Base-by-base conservation (phyloP, 2,329 filamentous ascomycete species). In the Xylariales sp. region DNA sequence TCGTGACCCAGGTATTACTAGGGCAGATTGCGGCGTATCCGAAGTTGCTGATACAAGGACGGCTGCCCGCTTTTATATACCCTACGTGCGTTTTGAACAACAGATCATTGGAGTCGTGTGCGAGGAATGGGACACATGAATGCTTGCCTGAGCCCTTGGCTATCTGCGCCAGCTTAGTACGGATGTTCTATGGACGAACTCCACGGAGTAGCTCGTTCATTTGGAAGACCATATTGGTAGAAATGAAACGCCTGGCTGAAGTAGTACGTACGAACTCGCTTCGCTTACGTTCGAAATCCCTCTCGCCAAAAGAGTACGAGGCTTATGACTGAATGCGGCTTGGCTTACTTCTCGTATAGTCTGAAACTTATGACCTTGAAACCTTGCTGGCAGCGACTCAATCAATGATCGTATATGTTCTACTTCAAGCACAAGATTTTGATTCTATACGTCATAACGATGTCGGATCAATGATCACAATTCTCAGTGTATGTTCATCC, bases 31-130 rank as follows among this genome's bases (percentile, higher is more conserved):
- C 43, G 11, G 44, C 45, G 27, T 59, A 51, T 31, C 54, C 55
- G 1, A 34, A 15, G 12, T 50, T 54, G 53, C 32, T 59, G 21
- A 45, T 49, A 4, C 25, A 47, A 16, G 49, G 45, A 4, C 41
- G 37, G 12, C 45, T 59, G 1, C 56, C 56, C 3, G 52, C 56
- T 3, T 58, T 58, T 31, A 56, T 60, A n/a, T 51, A 51, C 31
- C 54, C 57, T 3, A 44, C 40, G 3, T 59, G 57, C 18, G 49
- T 50, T 2, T 32, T 51, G 16, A 42, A 52, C 6, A 41, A 40
- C 12, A 33, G 10, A 7, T 36, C 45, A 0, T 32, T 35, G 6
- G 32, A 33, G 7, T 34, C 47, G 3, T 55, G 50, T 20, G 37
- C 41, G 7, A 31, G 39, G 2, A 47, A 51, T 18, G 55, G 49